phyloP scores from a whole-genome alignment of 805 yeast genomes.

The Barnettozyma siamensis region DNA sequence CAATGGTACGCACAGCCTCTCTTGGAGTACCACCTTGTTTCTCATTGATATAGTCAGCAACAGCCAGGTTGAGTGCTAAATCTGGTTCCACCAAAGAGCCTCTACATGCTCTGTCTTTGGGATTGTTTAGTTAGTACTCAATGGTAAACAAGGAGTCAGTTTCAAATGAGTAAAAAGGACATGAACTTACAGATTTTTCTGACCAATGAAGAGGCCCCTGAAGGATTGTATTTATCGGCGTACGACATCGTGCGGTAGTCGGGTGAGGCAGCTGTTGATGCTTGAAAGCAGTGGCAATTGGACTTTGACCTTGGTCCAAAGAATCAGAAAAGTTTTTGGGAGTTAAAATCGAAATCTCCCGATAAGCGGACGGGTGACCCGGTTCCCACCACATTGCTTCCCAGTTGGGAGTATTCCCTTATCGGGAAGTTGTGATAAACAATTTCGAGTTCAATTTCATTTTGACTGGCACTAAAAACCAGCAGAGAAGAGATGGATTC shows the following conservation, averaged over 20 bases:
- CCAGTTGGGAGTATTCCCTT: neutral
- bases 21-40: conserved; percentile 82
- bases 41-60: conserved; percentile 88
- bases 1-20: conserved; percentile 87
- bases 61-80: conserved; percentile 79
- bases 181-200: conserved; percentile 33
- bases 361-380: neutral
- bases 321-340: neutral
- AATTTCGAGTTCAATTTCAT: neutral
- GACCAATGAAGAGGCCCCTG: conserved; percentile 28
- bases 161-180: no score
- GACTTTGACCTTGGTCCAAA: no score
- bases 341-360: conserved; percentile 9
- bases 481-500: neutral
- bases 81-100: conserved; percentile 82
- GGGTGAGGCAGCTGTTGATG: no score
- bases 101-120: conserved; percentile 74
- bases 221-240: conserved; percentile 20
- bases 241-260: no score
- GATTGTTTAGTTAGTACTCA: neutral
- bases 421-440: neutral
- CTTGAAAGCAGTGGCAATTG: no score
- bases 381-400: neutral
- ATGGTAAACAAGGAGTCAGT: no score
- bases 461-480: neutral